Percentiles rank a stretch among this genome's conserved stretches.
Evolutionary conservation across 2,329 filamentous ascomycete species (phyloP).

Genomic region (Aspergillus fijiensis): DNA sequence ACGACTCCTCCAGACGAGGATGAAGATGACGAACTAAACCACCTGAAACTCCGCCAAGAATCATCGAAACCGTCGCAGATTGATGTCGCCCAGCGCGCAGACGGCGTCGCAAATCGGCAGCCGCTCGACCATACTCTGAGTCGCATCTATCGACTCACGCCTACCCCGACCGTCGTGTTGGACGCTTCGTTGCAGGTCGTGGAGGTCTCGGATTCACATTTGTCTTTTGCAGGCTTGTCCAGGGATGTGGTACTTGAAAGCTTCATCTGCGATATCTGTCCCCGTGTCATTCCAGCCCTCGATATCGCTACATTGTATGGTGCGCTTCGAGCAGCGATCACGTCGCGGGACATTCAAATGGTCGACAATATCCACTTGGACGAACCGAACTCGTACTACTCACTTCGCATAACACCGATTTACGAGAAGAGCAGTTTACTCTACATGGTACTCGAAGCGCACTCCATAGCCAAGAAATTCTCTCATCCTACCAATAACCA

Average conservation of each 20-base stretch:
- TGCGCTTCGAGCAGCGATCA: slow-evolving; percentile 39
- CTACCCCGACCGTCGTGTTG: slow-evolving; percentile 41
- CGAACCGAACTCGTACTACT: slow-evolving; percentile 16
- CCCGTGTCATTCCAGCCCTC: slow-evolving; percentile 34
- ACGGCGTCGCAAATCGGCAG: neutral
- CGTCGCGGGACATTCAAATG: slow-evolving; percentile 35
- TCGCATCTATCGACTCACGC: slow-evolving; percentile 32
- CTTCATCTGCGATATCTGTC: slow-evolving; percentile 43
- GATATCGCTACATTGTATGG: slow-evolving; percentile 38
- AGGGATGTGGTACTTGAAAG: slow-evolving; percentile 38
- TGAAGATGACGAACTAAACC: slow-evolving; percentile 5
- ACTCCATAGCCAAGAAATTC: slow-evolving; percentile 36
- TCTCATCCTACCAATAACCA: slow-evolving; percentile 31
- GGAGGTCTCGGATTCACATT: slow-evolving; percentile 48
- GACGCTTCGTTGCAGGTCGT: slow-evolving; percentile 38
- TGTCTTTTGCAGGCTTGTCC: slow-evolving; percentile 32
- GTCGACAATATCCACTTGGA: slow-evolving; percentile 32
- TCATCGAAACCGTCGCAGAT: neutral
- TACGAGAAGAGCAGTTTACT: slow-evolving; percentile 40
- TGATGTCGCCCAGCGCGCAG: neutral
- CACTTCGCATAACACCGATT: slow-evolving; percentile 46
- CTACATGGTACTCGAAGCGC: slow-evolving; percentile 46
- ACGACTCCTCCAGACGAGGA: slow-evolving; percentile 28
- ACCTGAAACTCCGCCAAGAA: slow-evolving; percentile 4
- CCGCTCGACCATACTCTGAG: slow-evolving; percentile 14